Evolutionary conservation across 2,329 filamentous ascomycete species (phyloP).

Genomic region (Penicillium sp.): DNA sequence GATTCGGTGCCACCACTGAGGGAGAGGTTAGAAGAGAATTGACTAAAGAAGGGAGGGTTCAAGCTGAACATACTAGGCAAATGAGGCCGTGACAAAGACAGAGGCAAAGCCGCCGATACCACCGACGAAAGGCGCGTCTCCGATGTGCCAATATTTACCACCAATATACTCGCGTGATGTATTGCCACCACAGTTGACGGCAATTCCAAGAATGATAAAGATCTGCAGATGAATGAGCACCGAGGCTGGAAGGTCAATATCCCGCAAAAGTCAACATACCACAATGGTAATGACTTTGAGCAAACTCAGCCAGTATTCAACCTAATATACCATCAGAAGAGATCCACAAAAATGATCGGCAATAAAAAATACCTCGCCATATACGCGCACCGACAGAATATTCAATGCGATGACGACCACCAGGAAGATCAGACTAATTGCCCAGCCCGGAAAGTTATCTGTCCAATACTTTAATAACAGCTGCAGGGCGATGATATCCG

Average conservation of each 20-base stretch:
- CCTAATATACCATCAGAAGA: too few species aligned
- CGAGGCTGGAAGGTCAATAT: too few species aligned
- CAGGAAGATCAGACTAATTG: conserved; percentile 61
- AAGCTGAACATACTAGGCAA: conserved; percentile 50
- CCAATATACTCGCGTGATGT: conserved; percentile 56
- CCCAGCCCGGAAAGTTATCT: conserved; percentile 62
- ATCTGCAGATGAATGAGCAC: conserved; percentile 37
- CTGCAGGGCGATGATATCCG: conserved; percentile 60
- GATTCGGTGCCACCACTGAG: conserved; percentile 58
- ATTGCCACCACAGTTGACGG: conserved; percentile 59
- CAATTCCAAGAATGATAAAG: conserved; percentile 63
- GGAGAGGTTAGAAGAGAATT: conserved; percentile 1
- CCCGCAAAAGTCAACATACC: too few species aligned
- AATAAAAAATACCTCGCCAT: conserved; percentile 49
- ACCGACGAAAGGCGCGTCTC: conserved; percentile 62
- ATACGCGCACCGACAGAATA: conserved; percentile 53
- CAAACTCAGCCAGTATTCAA: conserved; percentile 44
- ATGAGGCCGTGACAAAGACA: conserved; percentile 61
- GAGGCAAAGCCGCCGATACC: conserved; percentile 65
- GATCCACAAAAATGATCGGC: too few species aligned
- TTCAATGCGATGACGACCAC: conserved; percentile 54
- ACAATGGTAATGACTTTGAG: conserved; percentile 44
- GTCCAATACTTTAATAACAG: conserved; percentile 62
- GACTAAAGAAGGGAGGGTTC: not conserved
- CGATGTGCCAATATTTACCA: conserved; percentile 56